phyloP scores from a whole-genome alignment of 331 rosid genomes.

The Telfairia occidentalis region DNA sequence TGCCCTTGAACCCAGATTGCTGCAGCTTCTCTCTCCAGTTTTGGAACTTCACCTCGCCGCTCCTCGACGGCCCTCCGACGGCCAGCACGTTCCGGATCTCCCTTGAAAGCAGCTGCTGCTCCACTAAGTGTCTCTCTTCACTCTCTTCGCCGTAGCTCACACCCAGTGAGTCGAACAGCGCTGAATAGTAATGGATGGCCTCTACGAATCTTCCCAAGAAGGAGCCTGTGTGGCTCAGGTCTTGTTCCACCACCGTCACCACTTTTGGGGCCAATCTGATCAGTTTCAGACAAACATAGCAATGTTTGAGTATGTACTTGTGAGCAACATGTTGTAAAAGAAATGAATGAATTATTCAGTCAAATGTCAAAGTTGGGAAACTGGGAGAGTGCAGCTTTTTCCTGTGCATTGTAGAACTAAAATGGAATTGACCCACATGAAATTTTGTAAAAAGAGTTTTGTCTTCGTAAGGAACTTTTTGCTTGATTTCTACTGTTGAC shows the following conservation, averaged over 20 bases:
- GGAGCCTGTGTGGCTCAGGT: conserved; percentile 84
- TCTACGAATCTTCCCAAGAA: conserved; percentile 94
- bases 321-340: neutral
- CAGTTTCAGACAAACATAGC: neutral
- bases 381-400: neutral
- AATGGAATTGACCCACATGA: neutral
- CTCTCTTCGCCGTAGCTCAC: conserved; percentile 94
- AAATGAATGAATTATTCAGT: neutral
- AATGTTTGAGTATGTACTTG: neutral
- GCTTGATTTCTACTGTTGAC: neutral
- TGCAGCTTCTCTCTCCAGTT: conserved; percentile 93
- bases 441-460: neutral
- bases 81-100: conserved; percentile 90
- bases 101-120: conserved; percentile 77
- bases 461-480: neutral
- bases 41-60: conserved; percentile 70
- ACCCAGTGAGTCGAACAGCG: conserved; percentile 81
- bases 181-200: conserved; percentile 96
- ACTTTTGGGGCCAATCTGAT: conserved; percentile 86
- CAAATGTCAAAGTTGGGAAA: neutral
- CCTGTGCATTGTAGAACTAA: neutral
- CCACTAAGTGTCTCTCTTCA: conserved; percentile 92
- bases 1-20: conserved; percentile 72
- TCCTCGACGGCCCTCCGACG: conserved; percentile 83
- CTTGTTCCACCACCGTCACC: conserved; percentile 96